Conservation (phyloP, 1,284 basidiomycete genomes). For the Ustilago cynodontis region DNA sequence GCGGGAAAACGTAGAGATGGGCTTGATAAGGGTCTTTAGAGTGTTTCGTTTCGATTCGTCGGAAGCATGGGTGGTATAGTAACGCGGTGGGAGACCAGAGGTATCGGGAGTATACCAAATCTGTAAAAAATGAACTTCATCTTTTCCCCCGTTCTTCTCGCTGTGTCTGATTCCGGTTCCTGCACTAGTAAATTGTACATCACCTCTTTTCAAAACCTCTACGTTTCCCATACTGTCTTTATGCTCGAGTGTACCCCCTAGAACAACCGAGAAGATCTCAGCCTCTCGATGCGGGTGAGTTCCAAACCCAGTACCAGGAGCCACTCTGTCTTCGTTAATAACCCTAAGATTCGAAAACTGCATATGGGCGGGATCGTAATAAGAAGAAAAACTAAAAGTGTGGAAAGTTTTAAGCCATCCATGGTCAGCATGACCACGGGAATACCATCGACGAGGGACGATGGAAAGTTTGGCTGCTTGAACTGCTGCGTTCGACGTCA, state of each 20-base stretch:
- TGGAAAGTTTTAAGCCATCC: conserved; percentile 80
- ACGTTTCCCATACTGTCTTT: conserved; percentile 85
- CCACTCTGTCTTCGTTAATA: conserved; percentile 91
- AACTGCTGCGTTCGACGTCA: conserved; percentile 16
- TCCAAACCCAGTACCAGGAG: conserved; percentile 82
- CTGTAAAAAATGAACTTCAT: conserved; percentile 67
- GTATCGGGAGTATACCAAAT: conserved; percentile 60
- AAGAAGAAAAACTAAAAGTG: conserved; percentile 79
- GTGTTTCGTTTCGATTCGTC: conserved; percentile 52
- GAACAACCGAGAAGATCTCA: conserved; percentile 91
- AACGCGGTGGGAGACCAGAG: conserved; percentile 38
- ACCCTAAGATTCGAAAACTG: conserved; percentile 72
- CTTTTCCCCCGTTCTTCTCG: conserved; percentile 78
- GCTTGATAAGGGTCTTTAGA: conserved; percentile 56
- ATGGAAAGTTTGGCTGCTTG: conserved; percentile 36
- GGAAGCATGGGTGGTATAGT: conserved; percentile 54
- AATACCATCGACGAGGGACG: conserved; percentile 38
- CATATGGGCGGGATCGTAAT: conserved; percentile 76
- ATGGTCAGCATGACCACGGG: conserved; percentile 75
- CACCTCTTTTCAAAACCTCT: conserved; percentile 87
- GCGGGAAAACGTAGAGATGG: conserved; percentile 30
- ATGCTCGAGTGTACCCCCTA: conserved; percentile 82
- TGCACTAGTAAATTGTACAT: conserved; percentile 89
- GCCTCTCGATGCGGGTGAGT: conserved; percentile 80
- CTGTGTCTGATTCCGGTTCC: conserved; percentile 83